Evolutionary conservation across 495 filamentous ascomycete species (phyloP), one percentile per base, ranked within the genome.

Genomic region (Corynascus novoguineensis): DNA sequence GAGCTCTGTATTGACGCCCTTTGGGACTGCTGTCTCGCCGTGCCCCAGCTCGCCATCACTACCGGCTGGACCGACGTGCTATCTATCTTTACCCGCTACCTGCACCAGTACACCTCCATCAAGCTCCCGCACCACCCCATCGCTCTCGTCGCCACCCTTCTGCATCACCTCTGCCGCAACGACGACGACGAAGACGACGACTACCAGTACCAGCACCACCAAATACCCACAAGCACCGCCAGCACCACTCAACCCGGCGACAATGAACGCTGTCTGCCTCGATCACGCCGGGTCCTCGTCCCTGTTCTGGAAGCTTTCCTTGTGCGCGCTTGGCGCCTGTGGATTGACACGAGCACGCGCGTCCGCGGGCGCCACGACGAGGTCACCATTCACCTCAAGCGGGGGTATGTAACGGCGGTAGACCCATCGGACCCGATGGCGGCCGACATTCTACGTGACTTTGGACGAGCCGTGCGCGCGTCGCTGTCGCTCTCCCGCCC

Each of bases 21-120:
- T 29, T 71, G 68, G 68, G 68, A 71, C 55, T 69, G 66, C 50
- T 67, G 61, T 35, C 68, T 71, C 22, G 68, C 58, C 0, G 59
- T 71, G 0, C 68, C 68, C 1, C 68, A 71, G 6, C 60, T 71
- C 0, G 52, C 46, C 2, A 55, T 69, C n/a, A 37, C 38, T 28
- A 37, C 21, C 10, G 59, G 61, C 21, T 61, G 59, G 49, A 55
- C 37, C 12, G 65, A 68, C 51, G 51, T 70, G n/a, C 61, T 70
- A 4, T 8, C 34, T 45, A 64, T 64, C 34, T 70, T 64, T 24
- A 58, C 61, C 24, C 47, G 49, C 15, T 64, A 61, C 53, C 57
- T 70, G 3, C 41, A 59, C 50, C 48, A 58, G 4, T 49, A 60
- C n/a, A 60, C 67, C 0, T 25, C 8, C 27, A 29, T 70, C 54